Percentiles rank a stretch among this genome's conserved stretches.
These are phyloP conservation scores for Cymbidium sinense DNA, from an alignment of 106 monocot genomes.

Conservation along the genomic window DNA sequence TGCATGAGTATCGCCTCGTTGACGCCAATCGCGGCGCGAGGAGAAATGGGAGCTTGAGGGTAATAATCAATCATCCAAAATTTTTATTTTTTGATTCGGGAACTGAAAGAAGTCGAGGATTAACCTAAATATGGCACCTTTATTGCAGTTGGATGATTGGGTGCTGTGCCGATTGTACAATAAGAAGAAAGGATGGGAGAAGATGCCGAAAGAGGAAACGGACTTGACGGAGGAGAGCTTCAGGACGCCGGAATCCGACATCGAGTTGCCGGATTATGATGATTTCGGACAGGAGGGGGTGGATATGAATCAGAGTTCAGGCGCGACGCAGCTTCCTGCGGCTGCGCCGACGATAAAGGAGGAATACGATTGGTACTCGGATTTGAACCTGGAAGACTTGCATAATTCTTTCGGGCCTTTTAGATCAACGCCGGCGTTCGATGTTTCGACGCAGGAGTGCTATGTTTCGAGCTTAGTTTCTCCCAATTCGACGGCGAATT, in stretches of 20 bases:
- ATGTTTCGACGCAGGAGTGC: not conserved
- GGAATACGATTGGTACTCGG: slow-evolving; percentile 7
- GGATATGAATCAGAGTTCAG: not conserved
- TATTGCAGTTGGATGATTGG: slow-evolving; percentile 38
- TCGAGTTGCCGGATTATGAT: slow-evolving; percentile 18
- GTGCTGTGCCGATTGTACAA: slow-evolving; percentile 38
- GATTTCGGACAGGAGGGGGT: not conserved
- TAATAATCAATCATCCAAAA: not conserved
- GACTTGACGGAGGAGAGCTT: slow-evolving; percentile 15
- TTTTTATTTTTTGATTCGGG: not conserved
- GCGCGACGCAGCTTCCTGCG: not conserved
- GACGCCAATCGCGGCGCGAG: not conserved
- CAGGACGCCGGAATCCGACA: slow-evolving; percentile 29
- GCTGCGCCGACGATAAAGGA: not conserved
- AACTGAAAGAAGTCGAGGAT: not conserved
- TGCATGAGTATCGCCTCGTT: slow-evolving; percentile 10
- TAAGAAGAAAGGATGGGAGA: slow-evolving; percentile 37
- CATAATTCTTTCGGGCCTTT: slow-evolving; percentile 7
- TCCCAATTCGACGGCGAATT: not conserved
- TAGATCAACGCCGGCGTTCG: not conserved
- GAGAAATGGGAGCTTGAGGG: slow-evolving; percentile 9
- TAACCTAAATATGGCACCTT: not conserved
- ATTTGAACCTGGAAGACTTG: slow-evolving; percentile 7
- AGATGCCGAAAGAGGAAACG: not conserved
- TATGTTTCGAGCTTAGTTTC: not conserved